These are phyloP conservation scores for Thraustotheca clavata DNA, from an alignment of 352 stramenopile genomes.

Conservation along the genomic window DNA sequence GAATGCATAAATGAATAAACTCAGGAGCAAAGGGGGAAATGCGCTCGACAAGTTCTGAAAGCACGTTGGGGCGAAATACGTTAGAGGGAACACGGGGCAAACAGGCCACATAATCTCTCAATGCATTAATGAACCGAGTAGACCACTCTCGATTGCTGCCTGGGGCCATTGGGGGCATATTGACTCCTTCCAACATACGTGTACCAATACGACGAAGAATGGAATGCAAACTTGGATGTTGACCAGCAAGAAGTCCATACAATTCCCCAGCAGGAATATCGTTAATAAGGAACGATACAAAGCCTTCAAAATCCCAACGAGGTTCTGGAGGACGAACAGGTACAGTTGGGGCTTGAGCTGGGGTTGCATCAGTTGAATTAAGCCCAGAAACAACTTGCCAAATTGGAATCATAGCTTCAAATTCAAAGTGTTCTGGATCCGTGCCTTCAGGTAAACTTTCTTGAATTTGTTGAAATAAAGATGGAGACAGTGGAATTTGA, in stretches of 20 bases:
- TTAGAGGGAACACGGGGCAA: constrained; percentile 28
- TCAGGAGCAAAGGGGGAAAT: constrained; percentile 53
- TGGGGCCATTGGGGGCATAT: constrained; percentile 51
- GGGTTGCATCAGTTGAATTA: background rate
- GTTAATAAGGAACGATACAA: constrained; percentile 36
- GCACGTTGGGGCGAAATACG: constrained; percentile 28
- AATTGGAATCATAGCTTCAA: constrained; percentile 19
- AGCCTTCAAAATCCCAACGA: constrained; percentile 50
- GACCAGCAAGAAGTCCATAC: constrained; percentile 42
- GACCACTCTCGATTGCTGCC: constrained; percentile 48
- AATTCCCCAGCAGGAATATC: constrained; percentile 41
- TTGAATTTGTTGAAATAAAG: background rate
- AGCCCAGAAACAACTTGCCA: background rate
- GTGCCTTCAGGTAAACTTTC: background rate
- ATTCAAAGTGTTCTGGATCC: constrained; percentile 6
- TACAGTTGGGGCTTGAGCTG: background rate
- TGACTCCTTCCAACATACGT: constrained; percentile 46
- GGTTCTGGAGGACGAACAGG: background rate
- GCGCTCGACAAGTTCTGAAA: constrained; percentile 36
- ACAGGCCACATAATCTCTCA: constrained; percentile 34
- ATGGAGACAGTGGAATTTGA: background rate
- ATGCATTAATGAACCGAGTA: constrained; percentile 34
- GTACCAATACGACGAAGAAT: constrained; percentile 48
- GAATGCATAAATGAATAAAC: constrained; percentile 45
- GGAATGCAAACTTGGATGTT: constrained; percentile 41